phyloP scores from a whole-genome alignment of 331 rosid species.

The Telfairia occidentalis region DNA sequence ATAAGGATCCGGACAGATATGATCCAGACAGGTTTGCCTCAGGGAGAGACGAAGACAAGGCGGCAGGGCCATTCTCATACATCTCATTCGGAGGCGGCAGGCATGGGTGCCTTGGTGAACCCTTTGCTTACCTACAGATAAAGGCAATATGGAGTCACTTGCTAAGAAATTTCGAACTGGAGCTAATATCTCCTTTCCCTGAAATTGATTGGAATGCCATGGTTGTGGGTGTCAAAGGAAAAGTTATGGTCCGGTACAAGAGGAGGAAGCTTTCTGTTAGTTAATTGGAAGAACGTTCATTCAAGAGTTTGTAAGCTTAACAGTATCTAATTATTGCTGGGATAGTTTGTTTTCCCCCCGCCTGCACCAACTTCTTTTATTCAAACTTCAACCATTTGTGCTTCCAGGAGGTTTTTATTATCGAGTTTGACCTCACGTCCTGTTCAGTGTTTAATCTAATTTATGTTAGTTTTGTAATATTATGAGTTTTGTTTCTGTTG shows the following conservation, averaged over 20 bases:
- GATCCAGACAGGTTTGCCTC: constrained; percentile 59
- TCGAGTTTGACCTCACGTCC: not conserved
- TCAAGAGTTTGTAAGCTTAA: not conserved
- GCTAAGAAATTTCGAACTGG: constrained; percentile 82
- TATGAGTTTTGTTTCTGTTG: constrained; percentile 10
- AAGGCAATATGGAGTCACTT: constrained; percentile 84
- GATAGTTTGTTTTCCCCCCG: not conserved
- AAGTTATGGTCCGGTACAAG: constrained; percentile 85
- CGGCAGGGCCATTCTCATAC: constrained; percentile 65
- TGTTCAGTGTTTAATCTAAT: not conserved
- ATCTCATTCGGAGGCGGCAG: constrained; percentile 92
- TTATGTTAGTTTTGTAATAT: not conserved
- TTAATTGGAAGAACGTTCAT: constrained; percentile 5
- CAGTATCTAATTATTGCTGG: not conserved
- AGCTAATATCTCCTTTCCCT: constrained; percentile 62
- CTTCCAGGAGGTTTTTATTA: not conserved
- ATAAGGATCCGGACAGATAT: constrained; percentile 54
- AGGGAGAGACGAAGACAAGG: constrained; percentile 87
- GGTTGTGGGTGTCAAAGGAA: constrained; percentile 92
- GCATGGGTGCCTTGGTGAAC: constrained; percentile 95
- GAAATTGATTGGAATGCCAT: constrained; percentile 87
- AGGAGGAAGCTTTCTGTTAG: constrained; percentile 41
- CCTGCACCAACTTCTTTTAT: not conserved
- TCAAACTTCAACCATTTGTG: not conserved
- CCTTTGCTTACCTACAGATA: constrained; percentile 83